Evolutionary conservation across 2,329 filamentous ascomycete species (phyloP).

Genomic region (Hypoxylon sp.): DNA sequence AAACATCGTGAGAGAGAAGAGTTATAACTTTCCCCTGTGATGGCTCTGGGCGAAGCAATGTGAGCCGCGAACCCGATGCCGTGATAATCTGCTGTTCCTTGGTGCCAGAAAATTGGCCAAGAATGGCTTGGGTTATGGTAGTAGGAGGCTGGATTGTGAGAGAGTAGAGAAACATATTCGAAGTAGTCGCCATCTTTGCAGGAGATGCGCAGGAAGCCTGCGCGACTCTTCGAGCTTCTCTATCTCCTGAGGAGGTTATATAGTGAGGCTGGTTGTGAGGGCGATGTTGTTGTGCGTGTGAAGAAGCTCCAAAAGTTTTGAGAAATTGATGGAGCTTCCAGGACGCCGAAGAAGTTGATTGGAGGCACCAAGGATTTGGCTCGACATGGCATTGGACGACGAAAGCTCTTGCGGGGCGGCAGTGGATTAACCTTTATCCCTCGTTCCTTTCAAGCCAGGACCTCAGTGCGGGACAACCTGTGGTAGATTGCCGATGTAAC

Average conservation of each 20-base stretch:
- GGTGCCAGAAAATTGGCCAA: slow-evolving; percentile 95
- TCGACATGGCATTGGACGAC: slow-evolving; percentile 4
- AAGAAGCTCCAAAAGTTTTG: slow-evolving; percentile 47
- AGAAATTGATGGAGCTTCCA: slow-evolving; percentile 38
- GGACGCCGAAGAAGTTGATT: slow-evolving; percentile 32
- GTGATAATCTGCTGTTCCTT: slow-evolving; percentile 98
- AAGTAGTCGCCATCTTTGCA: slow-evolving; percentile 90
- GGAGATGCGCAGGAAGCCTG: slow-evolving; percentile 53
- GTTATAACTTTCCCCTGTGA: slow-evolving; percentile 88
- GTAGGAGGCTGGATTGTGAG: slow-evolving; percentile 95
- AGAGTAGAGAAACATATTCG: slow-evolving; percentile 98
- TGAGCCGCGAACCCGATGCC: slow-evolving; percentile 89
- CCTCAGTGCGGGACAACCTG: too few species aligned
- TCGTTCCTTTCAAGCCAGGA: background rate
- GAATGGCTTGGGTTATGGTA: slow-evolving; percentile 88
- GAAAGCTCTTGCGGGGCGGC: slow-evolving; percentile 14
- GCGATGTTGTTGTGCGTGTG: slow-evolving; percentile 25
- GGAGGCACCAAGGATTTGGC: slow-evolving; percentile 22
- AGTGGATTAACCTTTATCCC: slow-evolving; percentile 28
- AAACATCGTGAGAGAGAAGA: slow-evolving; percentile 91
- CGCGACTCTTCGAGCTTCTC: slow-evolving; percentile 49
- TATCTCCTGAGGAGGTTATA: slow-evolving; percentile 32
- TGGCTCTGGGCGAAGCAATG: slow-evolving; percentile 88
- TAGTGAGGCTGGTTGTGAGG: slow-evolving; percentile 27
- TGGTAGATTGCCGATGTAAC: background rate